phyloP scores from a whole-genome alignment of 2,329 filamentous ascomycete species.

The Penicillium fuscoglaucum region DNA sequence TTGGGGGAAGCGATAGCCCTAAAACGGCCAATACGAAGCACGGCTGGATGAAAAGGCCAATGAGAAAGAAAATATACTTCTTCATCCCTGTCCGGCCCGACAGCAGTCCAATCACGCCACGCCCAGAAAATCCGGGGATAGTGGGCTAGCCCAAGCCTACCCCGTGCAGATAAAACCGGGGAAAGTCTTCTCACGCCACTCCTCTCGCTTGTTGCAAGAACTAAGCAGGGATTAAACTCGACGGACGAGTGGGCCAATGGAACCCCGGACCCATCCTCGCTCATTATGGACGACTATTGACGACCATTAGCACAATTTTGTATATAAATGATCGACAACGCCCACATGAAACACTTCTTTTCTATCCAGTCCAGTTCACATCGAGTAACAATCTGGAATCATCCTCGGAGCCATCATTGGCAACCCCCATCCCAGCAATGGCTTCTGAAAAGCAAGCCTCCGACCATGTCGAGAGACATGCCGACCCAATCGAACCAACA shows the following conservation, averaged over 20 bases:
- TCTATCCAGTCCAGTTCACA: neutral
- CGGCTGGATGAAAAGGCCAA: neutral
- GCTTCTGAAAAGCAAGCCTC: conserved; percentile 6
- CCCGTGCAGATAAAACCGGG: conserved; percentile 3
- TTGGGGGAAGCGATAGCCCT: neutral
- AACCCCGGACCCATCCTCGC: neutral
- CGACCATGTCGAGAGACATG: conserved; percentile 5
- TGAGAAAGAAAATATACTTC: neutral
- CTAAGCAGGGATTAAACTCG: neutral
- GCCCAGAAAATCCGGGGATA: conserved; percentile 3
- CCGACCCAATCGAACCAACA: neutral
- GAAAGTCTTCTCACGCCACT: conserved; percentile 4
- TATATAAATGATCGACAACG: neutral
- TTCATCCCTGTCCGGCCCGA: neutral
- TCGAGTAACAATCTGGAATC: neutral
- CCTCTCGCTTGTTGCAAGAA: neutral
- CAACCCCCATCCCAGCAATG: neutral
- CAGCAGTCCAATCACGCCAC: neutral
- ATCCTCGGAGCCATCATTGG: neutral
- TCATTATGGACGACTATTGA: neutral
- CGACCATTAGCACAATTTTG: neutral
- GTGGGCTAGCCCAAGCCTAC: neutral
- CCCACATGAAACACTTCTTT: neutral
- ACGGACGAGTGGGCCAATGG: conserved; percentile 5
- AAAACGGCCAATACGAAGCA: neutral